phyloP scores from a whole-genome alignment of 805 yeast genomes.

The Peterozyma xylosa region DNA sequence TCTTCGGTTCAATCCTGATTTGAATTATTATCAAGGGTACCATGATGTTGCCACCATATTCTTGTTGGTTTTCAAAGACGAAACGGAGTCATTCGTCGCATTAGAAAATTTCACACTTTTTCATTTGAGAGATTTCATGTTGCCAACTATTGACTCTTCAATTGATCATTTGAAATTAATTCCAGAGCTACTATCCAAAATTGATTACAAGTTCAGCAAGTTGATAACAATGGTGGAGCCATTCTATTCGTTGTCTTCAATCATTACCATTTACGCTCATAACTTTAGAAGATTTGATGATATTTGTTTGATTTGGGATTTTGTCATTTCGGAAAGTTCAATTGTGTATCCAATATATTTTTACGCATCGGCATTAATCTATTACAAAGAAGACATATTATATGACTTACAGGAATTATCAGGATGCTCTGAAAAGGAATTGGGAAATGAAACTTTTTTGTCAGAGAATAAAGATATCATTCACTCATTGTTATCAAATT shows the following conservation, averaged over 20 bases:
- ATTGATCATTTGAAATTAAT: slow-evolving; percentile 59
- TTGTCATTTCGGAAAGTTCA: slow-evolving; percentile 48
- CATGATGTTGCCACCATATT: slow-evolving; percentile 79
- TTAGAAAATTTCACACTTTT: slow-evolving; percentile 50
- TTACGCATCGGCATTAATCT: slow-evolving; percentile 47
- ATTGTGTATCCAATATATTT: slow-evolving; percentile 49
- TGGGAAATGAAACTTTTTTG: slow-evolving; percentile 16
- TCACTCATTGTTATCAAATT: slow-evolving; percentile 19
- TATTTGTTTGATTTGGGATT: slow-evolving; percentile 62
- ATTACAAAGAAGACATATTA: slow-evolving; percentile 36
- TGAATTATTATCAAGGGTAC: slow-evolving; percentile 86
- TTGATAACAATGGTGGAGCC: slow-evolving; percentile 40
- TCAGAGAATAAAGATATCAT: slow-evolving; percentile 17
- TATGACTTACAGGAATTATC: slow-evolving; percentile 20
- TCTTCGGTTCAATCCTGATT: slow-evolving; percentile 50
- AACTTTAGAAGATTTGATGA: slow-evolving; percentile 34
- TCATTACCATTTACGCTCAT: slow-evolving; percentile 76
- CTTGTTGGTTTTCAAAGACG: slow-evolving; percentile 38
- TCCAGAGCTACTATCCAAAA: slow-evolving; percentile 46
- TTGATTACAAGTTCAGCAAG: slow-evolving; percentile 37
- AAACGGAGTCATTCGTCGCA: slow-evolving; percentile 29
- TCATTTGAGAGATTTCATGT: slow-evolving; percentile 81
- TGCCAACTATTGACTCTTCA: slow-evolving; percentile 59
- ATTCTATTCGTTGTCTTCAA: slow-evolving; percentile 64
- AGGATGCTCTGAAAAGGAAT: slow-evolving; percentile 16